Conservation (phyloP, 441 rosid species). For the Populus hybrid region DNA sequence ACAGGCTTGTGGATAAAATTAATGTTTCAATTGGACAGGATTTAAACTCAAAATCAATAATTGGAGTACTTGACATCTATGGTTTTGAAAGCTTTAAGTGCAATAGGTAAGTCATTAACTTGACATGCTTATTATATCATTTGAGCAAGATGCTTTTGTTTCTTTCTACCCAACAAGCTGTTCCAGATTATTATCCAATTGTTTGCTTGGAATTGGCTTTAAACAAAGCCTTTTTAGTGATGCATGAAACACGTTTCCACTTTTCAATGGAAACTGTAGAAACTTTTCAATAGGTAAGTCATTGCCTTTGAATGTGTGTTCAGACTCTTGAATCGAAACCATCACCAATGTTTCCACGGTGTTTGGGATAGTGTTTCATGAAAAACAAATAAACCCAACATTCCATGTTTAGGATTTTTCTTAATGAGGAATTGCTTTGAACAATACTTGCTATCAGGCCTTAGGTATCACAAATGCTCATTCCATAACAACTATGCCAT, state of each 20-base stretch:
- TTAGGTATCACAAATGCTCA: not conserved
- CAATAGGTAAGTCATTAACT: slow-evolving; percentile 57
- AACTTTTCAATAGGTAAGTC: not conserved
- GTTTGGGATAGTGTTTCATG: not conserved
- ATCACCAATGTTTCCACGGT: not conserved
- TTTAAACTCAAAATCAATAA: slow-evolving; percentile 71
- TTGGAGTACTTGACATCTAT: slow-evolving; percentile 95
- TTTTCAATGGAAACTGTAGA: not conserved
- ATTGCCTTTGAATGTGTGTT: not conserved
- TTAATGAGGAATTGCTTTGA: not conserved
- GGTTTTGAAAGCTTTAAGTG: slow-evolving; percentile 94
- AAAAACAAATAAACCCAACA: not conserved
- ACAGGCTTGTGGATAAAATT: slow-evolving; percentile 88
- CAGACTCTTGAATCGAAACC: not conserved
- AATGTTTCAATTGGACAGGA: slow-evolving; percentile 90
- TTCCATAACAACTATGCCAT: not conserved
- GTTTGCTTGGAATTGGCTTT: not conserved
- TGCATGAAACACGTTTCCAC: slow-evolving; percentile 13
- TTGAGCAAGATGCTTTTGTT: not conserved
- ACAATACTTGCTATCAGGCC: not conserved
- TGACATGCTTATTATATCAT: not conserved
- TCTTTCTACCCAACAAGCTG: not conserved
- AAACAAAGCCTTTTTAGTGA: not conserved
- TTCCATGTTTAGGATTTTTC: not conserved
- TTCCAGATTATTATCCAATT: not conserved